These are phyloP conservation scores for Dryadomyces quercivorus DNA, from an alignment of 2,329 filamentous ascomycete genomes.

Conservation along the genomic window DNA sequence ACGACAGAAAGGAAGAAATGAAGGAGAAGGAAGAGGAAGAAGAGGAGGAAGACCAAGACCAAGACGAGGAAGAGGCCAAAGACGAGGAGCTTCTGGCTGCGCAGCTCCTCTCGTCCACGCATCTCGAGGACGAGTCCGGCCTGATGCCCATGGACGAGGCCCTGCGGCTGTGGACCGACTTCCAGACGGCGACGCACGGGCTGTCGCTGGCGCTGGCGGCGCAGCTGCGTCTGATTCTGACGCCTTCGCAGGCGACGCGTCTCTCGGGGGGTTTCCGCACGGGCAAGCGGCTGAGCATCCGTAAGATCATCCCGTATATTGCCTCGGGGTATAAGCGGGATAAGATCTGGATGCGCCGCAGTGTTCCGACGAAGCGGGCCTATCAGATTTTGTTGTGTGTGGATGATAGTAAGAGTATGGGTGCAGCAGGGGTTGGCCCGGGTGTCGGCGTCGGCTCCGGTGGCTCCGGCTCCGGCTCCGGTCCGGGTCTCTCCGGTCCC, in stretches of 20 bases:
- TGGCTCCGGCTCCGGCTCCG: too few species aligned
- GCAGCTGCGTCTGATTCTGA: constrained; percentile 88
- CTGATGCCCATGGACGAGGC: constrained; percentile 42
- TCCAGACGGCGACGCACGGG: constrained; percentile 72
- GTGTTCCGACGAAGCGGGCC: constrained; percentile 79
- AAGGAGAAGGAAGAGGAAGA: constrained; percentile 4
- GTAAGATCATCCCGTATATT: constrained; percentile 98
- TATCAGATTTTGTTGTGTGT: constrained; percentile 98
- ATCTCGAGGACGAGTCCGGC: constrained; percentile 35
- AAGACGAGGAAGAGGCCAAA: constrained; percentile 34
- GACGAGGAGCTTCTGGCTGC: constrained; percentile 43
- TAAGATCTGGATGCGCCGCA: constrained; percentile 99
- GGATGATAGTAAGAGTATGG: constrained; percentile 92
- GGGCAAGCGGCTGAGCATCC: constrained; percentile 96
- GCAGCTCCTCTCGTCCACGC: constrained; percentile 56
- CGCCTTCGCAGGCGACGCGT: constrained; percentile 88
- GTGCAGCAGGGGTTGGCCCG: too few species aligned
- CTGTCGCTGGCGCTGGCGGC: constrained; percentile 85
- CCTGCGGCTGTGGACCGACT: constrained; percentile 69
- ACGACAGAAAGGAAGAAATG: neutral
- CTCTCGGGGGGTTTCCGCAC: constrained; percentile 94
- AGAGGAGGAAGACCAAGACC: constrained; percentile 20
- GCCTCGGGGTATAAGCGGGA: constrained; percentile 96
- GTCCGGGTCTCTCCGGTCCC: neutral
- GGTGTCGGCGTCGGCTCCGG: too few species aligned